Base-by-base conservation (phyloP, 2,329 filamentous ascomycete genomes). In the Colletotrichum chrysophilum region DNA sequence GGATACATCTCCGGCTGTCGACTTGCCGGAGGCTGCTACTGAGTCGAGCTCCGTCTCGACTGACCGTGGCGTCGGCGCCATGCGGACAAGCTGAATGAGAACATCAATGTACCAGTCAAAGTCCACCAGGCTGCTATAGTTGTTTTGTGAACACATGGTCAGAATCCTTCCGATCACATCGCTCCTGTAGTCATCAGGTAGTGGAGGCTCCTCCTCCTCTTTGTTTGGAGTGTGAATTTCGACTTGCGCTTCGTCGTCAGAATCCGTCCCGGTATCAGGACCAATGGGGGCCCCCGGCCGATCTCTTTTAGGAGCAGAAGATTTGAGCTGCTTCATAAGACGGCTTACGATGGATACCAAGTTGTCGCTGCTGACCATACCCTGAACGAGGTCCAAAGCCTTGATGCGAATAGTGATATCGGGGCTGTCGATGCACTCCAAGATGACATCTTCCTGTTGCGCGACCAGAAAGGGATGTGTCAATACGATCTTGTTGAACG, bases 81-180 rank as follows among this genome's bases (percentile, higher is more conserved):
- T 89, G 81, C 93, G 92, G 55, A 98, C 92, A 16, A 99, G 90
- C 82, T 98, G 95, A 7, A 95, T 94, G 34, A 99, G 87, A 32
- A 98, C 92, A 78, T 97, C 95, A 78, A 98, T 94, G 83, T 98
- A 98, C 97, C 97, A 99, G 79, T 98, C 96, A 83, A 99, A 99
- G 82, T 99, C 96, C 68, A 90, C 87, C 64, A 99, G 89, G 81
- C 96, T 95, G 52, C 91, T 90, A 83, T 98, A 99, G 76, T 96
- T 98, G 78, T 96, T 94, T 78, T 93, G 92, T 10, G 95, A 95
- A 83, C 96, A 98, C 92, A 99, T 98, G 76, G 93, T 92, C 13
- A 98, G 84, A 76, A 98, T 95, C 75, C 94, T 91, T 72, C 91
- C 90, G 68, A 98, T 95, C 24, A 98, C 95, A 79, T 95, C 95